Base-by-base conservation (phyloP, 2,329 filamentous ascomycete species). In the Myotisia sp. region DNA sequence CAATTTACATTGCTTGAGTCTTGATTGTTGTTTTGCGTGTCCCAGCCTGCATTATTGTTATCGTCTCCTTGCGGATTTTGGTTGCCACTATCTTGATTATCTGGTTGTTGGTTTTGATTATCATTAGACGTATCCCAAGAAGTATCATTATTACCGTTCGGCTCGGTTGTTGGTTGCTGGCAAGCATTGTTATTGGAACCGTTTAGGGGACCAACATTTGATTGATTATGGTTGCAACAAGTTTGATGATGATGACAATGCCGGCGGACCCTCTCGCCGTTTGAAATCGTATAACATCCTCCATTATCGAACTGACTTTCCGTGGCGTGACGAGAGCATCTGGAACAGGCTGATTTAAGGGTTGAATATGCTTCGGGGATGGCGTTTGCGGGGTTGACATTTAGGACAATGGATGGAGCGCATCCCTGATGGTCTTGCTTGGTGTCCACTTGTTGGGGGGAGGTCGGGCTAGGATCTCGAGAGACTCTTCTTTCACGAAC, bases 201-300 rank as follows among this genome's bases (percentile, higher is more conserved):
- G 4, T 18, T n/a, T 3, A 17, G 18, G 10, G 26, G 5, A 10
- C 26, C 12, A 16, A 3, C 18, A 12, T 10, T 20, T n/a, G 12
- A 16, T 22, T 24, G 9, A 10, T 17, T 22, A 20, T 21, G 32
- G 12, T 26, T 27, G 22, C 22, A 27, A 27, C 23, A 20, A 28
- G 23, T 5, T 19, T 13, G 32, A 12, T 14, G 12, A 27, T 27
- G 24, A 13, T 13, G 24, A 20, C 32, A 34, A 10, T 16, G 8
- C 20, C 28, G 18, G 7, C 12, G 36, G 14, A 45, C 19, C 24
- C 30, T 37, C 22, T 43, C 29, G 6, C 41, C 39, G 18, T 45
- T 24, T n/a, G 38, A 37, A n/a, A 45, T 38, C 9, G 39, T 18
- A 20, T 45, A 45, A 20, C 42, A 45, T 5, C 36, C 43, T 19